Conservation (phyloP, 352 stramenopile species). For the Pelagophyceae sp. region DNA sequence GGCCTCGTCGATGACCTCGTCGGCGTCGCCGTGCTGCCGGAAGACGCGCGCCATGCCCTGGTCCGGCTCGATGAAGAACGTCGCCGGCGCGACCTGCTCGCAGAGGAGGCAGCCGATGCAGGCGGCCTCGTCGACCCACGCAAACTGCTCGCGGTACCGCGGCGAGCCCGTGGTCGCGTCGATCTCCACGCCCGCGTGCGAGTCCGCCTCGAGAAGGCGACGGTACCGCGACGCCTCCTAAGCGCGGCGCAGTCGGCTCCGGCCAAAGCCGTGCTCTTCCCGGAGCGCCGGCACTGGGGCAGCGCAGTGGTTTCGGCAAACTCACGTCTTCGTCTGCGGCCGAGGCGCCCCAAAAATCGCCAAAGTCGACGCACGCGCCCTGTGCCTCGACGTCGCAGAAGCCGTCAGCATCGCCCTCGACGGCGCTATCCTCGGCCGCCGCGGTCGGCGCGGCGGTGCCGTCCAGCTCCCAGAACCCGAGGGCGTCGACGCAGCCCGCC, state of each 20-base stretch:
- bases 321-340: neutral
- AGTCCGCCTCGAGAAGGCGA: neutral
- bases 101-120: constrained; percentile 57
- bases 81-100: constrained; percentile 48
- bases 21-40: constrained; percentile 54
- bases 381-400: neutral
- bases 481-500: neutral
- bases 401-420: neutral
- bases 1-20: constrained; percentile 50
- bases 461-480: neutral
- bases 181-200: neutral
- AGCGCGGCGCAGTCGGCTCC: neutral
- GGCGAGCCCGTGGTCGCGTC: neutral
- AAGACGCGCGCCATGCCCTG: constrained; percentile 49
- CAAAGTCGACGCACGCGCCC: neutral
- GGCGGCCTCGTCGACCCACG: constrained; percentile 53
- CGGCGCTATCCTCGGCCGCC: neutral
- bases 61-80: constrained; percentile 55
- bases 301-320: neutral
- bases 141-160: constrained; percentile 23
- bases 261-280: neutral
- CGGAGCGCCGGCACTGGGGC: too few relatives aligned
- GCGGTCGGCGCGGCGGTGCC: neutral
- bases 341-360: neutral
- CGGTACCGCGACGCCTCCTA: neutral